Evolutionary conservation across 768 basidiomycete genomes (phyloP).

Genomic region (Coprinopsis cinerea): DNA sequence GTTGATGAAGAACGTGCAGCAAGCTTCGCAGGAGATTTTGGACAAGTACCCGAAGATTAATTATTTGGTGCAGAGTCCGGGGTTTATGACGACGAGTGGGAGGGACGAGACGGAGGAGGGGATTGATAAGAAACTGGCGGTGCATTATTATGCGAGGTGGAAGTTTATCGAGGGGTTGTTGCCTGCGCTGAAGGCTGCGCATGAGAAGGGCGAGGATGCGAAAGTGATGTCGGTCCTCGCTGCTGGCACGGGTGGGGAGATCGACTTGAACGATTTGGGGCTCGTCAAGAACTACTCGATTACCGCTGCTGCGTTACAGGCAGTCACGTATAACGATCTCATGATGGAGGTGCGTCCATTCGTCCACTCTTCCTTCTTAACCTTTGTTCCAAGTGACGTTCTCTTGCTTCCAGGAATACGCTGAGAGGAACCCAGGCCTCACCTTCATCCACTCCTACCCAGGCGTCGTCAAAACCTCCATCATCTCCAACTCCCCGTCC

Average conservation of each 20-base stretch:
- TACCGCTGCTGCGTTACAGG: slow-evolving; percentile 25
- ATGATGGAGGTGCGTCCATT: slow-evolving; percentile 40
- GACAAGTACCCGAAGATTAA: slow-evolving; percentile 39
- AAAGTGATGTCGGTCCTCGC: slow-evolving; percentile 44
- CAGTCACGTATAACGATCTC: slow-evolving; percentile 47
- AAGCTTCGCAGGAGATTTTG: slow-evolving; percentile 26
- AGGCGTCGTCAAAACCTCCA: slow-evolving; percentile 32
- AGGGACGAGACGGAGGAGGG: slow-evolving; percentile 28
- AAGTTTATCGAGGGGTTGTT: slow-evolving; percentile 41
- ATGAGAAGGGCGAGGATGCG: slow-evolving; percentile 43
- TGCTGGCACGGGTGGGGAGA: slow-evolving; percentile 26
- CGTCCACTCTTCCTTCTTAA: not conserved
- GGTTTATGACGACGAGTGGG: slow-evolving; percentile 34
- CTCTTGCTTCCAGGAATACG: slow-evolving; percentile 27
- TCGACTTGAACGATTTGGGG: slow-evolving; percentile 41
- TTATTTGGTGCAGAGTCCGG: slow-evolving; percentile 42
- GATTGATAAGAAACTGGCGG: slow-evolving; percentile 28
- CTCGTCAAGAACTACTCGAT: slow-evolving; percentile 41
- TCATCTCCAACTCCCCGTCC: slow-evolving; percentile 23
- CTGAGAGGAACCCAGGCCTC: slow-evolving; percentile 24
- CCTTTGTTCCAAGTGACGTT: not conserved
- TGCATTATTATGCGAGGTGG: slow-evolving; percentile 49
- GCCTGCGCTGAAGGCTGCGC: slow-evolving; percentile 38
- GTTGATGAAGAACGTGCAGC: slow-evolving; percentile 38
- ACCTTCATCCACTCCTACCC: slow-evolving; percentile 33